Evolutionary conservation across 2,329 filamentous ascomycete species (phyloP).

Genomic region (Lizonia empirigonia): DNA sequence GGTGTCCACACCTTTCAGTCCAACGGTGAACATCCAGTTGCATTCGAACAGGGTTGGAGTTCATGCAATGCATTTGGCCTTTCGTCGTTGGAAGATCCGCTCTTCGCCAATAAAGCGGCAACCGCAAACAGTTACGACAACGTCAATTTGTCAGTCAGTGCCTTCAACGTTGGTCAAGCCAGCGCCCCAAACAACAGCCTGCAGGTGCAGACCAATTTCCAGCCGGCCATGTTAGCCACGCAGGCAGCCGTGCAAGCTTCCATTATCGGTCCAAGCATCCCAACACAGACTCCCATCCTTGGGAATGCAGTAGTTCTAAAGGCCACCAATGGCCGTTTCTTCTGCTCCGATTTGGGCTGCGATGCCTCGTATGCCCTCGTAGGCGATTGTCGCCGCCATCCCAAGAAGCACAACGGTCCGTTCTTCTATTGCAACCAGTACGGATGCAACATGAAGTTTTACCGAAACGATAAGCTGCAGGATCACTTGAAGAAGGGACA

Average conservation of each 20-base stretch:
- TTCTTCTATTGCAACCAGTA: conserved; percentile 9
- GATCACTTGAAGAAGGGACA: conserved; percentile 18
- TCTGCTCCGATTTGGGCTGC: not conserved
- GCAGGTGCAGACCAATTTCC: not conserved
- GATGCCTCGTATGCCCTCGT: not conserved
- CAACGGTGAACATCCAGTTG: too few species aligned
- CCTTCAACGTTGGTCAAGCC: not conserved
- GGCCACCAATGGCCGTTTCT: not conserved
- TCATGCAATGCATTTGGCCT: too few species aligned
- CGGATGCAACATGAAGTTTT: conserved; percentile 21
- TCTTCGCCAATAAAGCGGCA: too few species aligned
- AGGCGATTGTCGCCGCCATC: conserved; percentile 28
- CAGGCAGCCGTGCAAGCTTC: not conserved
- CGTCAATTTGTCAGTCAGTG: not conserved
- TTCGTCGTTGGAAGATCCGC: too few species aligned
- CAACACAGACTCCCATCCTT: not conserved
- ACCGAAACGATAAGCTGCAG: conserved; percentile 24
- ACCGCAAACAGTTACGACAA: not conserved
- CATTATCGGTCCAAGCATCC: not conserved
- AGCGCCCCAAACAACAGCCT: not conserved
- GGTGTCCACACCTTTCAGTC: too few species aligned
- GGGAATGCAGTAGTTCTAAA: not conserved
- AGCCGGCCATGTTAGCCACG: not conserved
- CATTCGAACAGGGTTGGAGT: too few species aligned
- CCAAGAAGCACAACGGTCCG: conserved; percentile 15